Evolutionary conservation across 164 flowering plant genomes (phyloP).

Genomic region (Aristolochia contorta): DNA sequence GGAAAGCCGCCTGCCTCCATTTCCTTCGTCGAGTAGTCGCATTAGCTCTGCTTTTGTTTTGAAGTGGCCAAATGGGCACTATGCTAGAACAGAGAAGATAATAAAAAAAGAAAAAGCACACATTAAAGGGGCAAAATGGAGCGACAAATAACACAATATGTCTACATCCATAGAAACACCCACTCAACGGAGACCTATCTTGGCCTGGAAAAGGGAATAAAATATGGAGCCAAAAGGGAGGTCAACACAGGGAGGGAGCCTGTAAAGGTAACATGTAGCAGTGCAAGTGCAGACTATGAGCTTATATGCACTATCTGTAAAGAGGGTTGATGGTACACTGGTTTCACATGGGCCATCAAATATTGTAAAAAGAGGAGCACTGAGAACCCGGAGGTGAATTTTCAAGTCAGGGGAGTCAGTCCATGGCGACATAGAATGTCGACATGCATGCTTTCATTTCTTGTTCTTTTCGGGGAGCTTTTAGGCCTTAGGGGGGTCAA

Average conservation of each 20-base stretch:
- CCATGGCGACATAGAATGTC: too few species aligned
- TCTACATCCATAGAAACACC: slow-evolving; percentile 12
- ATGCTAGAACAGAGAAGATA: neutral
- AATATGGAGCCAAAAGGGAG: slow-evolving; percentile 2
- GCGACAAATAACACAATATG: slow-evolving; percentile 3
- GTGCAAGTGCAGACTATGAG: too few species aligned
- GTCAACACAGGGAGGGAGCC: too few species aligned
- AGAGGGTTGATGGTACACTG: slow-evolving; percentile 2
- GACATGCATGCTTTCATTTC: too few species aligned
- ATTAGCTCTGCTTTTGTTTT: slow-evolving; percentile 7
- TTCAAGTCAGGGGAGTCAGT: neutral
- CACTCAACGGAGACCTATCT: slow-evolving; percentile 2
- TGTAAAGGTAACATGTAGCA: neutral
- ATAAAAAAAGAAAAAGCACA: neutral
- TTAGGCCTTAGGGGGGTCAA: too few species aligned
- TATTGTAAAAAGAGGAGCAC: too few species aligned
- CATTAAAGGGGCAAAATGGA: neutral
- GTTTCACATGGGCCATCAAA: neutral
- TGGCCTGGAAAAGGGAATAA: neutral
- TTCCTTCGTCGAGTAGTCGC: slow-evolving; percentile 46
- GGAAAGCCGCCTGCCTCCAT: slow-evolving; percentile 2
- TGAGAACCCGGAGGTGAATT: neutral
- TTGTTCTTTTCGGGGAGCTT: too few species aligned
- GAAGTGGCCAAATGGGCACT: slow-evolving; percentile 20
- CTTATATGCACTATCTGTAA: neutral